Base-by-base conservation (phyloP, 768 basidiomycete species). In the Mycena epipterygia region DNA sequence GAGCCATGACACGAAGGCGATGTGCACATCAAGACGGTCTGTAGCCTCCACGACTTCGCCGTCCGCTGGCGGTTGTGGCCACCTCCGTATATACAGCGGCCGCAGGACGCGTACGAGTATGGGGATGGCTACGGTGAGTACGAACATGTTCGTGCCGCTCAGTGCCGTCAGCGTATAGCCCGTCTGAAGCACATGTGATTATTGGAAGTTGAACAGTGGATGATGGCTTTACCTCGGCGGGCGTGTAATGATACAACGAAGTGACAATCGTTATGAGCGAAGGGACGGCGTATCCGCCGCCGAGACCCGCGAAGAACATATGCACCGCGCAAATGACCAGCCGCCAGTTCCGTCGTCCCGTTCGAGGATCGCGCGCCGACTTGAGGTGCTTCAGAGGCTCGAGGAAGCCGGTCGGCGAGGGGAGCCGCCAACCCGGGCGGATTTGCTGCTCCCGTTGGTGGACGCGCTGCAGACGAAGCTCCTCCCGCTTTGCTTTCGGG, bases 1-100 rank as follows among this genome's bases (percentile, higher is more conserved):
- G 46, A 74, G 39, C 55, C 75, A 80, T 5, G 77, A 68, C 9
- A 48, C 60, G 32, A 80, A 32, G 25, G 71, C 69, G 35, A 81
- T 29, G 56, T 82, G 78, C 19, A 79, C 72, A 42, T 82, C 77
- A 23, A 82, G 62, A 12, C 25, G 73, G 64, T 82, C 81, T 0
- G 78, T 74, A 0, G 77, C 74, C 30, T 21, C 25, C 2, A 1
- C 2, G 17, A 19, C n/a, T 53, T 39, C 69, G 42, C 6, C 19
- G 32, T 5, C 53, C 13, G 52, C 23, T 23, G 16, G 25, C 25
- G 42, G 14, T 12, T 5, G 9, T 11, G 27, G n/a, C n/a, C n/a
- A 42, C 14, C 25, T 23, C 29, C 73, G 74, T 21, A 6, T 52
- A 27, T 80, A 82, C 19, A 77, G 68, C 0, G 79, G 77, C n/a